Evolutionary conservation across 2,329 filamentous ascomycete species (phyloP), one percentile per base, ranked within the genome.

Genomic region (Cordyceps tenuipes): DNA sequence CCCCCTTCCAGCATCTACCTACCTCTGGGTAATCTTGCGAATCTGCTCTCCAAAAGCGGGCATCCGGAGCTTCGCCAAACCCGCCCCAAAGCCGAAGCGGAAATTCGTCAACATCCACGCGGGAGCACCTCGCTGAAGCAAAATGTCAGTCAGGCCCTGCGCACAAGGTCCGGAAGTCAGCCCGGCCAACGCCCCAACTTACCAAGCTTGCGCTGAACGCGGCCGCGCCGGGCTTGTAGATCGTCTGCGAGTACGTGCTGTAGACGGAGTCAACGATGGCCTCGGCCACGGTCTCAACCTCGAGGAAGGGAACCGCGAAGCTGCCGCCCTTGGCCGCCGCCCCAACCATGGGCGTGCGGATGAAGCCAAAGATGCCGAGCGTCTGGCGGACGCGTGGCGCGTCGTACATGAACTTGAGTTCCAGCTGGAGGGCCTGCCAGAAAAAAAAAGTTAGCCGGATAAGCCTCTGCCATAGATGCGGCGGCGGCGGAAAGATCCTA

Each of bases 211-310:
- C 59, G 1, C 69, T 48, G 13, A 67, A 66, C 15, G 66, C 60
- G 63, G 67, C 69, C 3, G 70, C 59, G 1, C 67, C 66, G 0
- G 71, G 71, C 46, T 72, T 56, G 48, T 68, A 71, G 3, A 73
- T 68, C 0, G 64, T 71, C 2, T 61, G 60, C 2, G 70, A 70
- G 36, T 69, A 67, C 3, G 69, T 69, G 50, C 70, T 71, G 50
- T 71, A 71, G 5, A 73, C 50, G 0, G 59, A 61, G 15, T 68
- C 59, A 0, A 67, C 70, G 19, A 73, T 64, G 0, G 65, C 60
- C 51, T 73, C 68, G 23, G 66, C 65, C 0, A 73, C 71, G 2
- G 69, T 69, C 21, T 72, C 69, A 1, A 71, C 69, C 29, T 73
- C 65, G 9, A 74, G 54, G 13, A 72, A 44, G 2, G 72, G 72